Evolutionary conservation across 352 stramenopile genomes (phyloP).

Genomic region (Phytophthora sp.): DNA sequence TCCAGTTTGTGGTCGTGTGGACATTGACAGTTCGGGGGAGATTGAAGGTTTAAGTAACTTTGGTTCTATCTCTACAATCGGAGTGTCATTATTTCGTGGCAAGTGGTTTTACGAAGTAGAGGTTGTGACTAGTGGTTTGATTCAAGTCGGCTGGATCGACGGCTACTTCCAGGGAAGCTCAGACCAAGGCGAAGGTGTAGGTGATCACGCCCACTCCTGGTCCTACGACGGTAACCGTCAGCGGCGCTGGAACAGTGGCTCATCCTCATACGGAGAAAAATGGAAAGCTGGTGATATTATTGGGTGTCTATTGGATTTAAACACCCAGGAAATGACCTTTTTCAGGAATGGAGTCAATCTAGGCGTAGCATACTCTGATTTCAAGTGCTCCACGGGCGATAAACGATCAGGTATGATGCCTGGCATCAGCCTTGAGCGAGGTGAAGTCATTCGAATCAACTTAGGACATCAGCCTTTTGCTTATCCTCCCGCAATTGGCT

Average conservation of each 20-base stretch:
- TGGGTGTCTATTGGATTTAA: slow-evolving; percentile 89
- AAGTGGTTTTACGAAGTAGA: slow-evolving; percentile 96
- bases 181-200: slow-evolving; percentile 91
- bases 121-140: slow-evolving; percentile 89
- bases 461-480: slow-evolving; percentile 82
- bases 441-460: slow-evolving; percentile 89
- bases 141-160: slow-evolving; percentile 95
- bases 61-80: slow-evolving; percentile 80
- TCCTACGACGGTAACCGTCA: slow-evolving; percentile 93
- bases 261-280: slow-evolving; percentile 88
- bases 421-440: slow-evolving; percentile 86
- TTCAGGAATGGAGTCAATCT: slow-evolving; percentile 89
- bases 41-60: slow-evolving; percentile 91
- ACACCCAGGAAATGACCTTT: slow-evolving; percentile 84
- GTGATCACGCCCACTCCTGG: slow-evolving; percentile 92
- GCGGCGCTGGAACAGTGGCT: slow-evolving; percentile 91
- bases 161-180: slow-evolving; percentile 91
- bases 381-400: slow-evolving; percentile 57
- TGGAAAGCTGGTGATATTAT: slow-evolving; percentile 93
- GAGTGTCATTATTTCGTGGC: slow-evolving; percentile 73
- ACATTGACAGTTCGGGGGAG: slow-evolving; percentile 87
- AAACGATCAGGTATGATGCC: slow-evolving; percentile 78
- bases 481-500: slow-evolving; percentile 63
- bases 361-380: slow-evolving; percentile 75
- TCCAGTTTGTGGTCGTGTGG: slow-evolving; percentile 78